phyloP scores from a whole-genome alignment of 2,329 filamentous ascomycete species.

The Aspergillus sclerotialis region DNA sequence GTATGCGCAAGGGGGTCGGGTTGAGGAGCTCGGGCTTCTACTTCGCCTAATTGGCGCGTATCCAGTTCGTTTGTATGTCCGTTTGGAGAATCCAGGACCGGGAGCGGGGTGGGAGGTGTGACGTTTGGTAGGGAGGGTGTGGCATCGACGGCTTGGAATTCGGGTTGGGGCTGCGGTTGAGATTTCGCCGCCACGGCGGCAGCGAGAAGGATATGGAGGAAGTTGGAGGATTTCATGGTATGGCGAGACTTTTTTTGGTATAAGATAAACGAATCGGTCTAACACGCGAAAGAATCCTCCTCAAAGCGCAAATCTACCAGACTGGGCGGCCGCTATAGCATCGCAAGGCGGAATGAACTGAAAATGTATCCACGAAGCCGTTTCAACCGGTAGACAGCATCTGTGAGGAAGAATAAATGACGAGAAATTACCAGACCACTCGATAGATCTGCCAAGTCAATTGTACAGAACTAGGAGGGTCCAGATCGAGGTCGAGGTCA shows the following conservation, averaged over 20 bases:
- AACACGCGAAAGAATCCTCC: background rate
- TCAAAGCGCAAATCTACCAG: background rate
- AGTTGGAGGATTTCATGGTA: slow-evolving; percentile 13
- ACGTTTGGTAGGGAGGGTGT: slow-evolving; percentile 12
- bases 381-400: no score
- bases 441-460: no score
- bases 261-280: background rate
- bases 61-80: background rate
- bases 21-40: background rate
- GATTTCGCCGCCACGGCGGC: slow-evolving; percentile 14
- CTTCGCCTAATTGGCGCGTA: background rate
- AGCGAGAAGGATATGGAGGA: slow-evolving; percentile 14
- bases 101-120: slow-evolving; percentile 10
- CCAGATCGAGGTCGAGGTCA: no score
- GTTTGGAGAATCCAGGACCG: slow-evolving; percentile 2
- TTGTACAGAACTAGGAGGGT: no score
- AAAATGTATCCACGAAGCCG: no score
- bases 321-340: no score
- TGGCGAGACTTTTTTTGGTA: no score
- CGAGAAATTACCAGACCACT: no score
- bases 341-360: no score
- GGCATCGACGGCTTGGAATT: slow-evolving; percentile 19
- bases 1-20: no score
- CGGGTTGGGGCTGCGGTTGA: slow-evolving; percentile 16
- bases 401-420: no score